Evolutionary conservation across 306 rosid genomes (phyloP).

Genomic region (Prunus kanzakura): DNA sequence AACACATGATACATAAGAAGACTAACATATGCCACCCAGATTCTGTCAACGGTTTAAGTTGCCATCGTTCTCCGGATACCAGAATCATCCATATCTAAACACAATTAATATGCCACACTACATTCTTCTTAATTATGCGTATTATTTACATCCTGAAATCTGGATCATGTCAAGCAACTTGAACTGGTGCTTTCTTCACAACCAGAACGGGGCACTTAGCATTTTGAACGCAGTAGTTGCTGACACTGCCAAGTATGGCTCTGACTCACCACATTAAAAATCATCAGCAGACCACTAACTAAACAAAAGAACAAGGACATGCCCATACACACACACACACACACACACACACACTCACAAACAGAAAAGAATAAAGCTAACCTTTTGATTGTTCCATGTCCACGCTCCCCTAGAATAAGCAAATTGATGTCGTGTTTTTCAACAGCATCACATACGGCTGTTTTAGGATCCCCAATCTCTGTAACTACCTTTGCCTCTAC

Average conservation of each 20-base stretch:
- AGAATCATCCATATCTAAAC: background rate
- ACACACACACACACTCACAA: background rate
- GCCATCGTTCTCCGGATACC: background rate
- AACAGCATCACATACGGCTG: conserved; percentile 42
- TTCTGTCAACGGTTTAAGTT: too few relatives aligned
- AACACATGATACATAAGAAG: too few relatives aligned
- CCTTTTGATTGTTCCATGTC: conserved; percentile 43
- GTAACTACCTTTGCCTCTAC: conserved; percentile 34
- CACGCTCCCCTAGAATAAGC: conserved; percentile 45
- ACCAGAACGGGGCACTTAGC: conserved; percentile 59
- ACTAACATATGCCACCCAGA: background rate
- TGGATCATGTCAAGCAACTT: background rate
- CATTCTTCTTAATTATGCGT: background rate
- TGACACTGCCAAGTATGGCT: conserved; percentile 52
- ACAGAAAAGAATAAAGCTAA: background rate
- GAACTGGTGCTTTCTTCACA: conserved; percentile 38
- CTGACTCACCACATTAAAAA: conserved; percentile 20
- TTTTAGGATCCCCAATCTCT: conserved; percentile 46
- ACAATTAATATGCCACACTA: background rate
- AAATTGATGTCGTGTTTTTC: conserved; percentile 33
- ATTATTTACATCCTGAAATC: background rate
- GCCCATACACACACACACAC: too few relatives aligned
- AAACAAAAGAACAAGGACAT: background rate
- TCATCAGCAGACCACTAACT: background rate
- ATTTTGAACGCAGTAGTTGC: conserved; percentile 48